A percentile compares a stretch with the other conserved stretches of the same genome.
Conservation (phyloP, 2,329 filamentous ascomycete genomes). For the Fusarium penzigii region DNA sequence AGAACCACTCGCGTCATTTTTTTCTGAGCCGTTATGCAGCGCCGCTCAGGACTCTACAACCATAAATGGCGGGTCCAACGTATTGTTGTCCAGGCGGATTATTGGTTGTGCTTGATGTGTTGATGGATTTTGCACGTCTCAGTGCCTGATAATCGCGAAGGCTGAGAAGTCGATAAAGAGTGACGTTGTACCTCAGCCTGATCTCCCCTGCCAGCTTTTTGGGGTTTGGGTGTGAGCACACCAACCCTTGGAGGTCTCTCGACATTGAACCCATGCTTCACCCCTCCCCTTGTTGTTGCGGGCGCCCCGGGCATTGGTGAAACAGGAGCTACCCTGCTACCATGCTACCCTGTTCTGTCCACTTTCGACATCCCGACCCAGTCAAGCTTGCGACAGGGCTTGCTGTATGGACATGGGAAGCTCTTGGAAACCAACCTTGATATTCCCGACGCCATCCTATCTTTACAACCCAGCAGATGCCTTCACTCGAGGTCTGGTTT, state of each 20-base stretch:
- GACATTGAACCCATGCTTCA: conserved; percentile 8
- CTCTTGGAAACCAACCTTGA: conserved; percentile 17
- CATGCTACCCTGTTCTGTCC: conserved; percentile 48
- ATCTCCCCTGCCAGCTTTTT: conserved; percentile 20
- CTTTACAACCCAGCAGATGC: conserved; percentile 12
- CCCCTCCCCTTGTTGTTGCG: conserved; percentile 31
- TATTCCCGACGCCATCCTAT: conserved; percentile 22
- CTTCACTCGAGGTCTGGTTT: conserved; percentile 28
- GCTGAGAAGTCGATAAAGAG: conserved; percentile 21
- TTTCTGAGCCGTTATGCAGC: too few species aligned
- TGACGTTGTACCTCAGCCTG: conserved; percentile 31
- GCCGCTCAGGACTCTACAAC: too few species aligned
- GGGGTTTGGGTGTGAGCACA: conserved; percentile 17
- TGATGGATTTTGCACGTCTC: conserved; percentile 23
- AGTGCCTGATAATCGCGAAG: conserved; percentile 13
- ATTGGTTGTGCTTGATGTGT: conserved; percentile 17
- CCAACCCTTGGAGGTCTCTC: too few species aligned
- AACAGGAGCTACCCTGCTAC: conserved; percentile 40
- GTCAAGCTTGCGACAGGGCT: conserved; percentile 46
- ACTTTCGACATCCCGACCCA: conserved; percentile 41
- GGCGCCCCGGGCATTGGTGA: conserved; percentile 49
- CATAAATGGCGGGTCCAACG: too few species aligned
- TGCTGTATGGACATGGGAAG: conserved; percentile 12
- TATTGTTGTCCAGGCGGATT: conserved; percentile 1
- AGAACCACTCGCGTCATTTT: too few species aligned